phyloP scores from a whole-genome alignment of 768 basidiomycete species.

The Sutorius australiensis region DNA sequence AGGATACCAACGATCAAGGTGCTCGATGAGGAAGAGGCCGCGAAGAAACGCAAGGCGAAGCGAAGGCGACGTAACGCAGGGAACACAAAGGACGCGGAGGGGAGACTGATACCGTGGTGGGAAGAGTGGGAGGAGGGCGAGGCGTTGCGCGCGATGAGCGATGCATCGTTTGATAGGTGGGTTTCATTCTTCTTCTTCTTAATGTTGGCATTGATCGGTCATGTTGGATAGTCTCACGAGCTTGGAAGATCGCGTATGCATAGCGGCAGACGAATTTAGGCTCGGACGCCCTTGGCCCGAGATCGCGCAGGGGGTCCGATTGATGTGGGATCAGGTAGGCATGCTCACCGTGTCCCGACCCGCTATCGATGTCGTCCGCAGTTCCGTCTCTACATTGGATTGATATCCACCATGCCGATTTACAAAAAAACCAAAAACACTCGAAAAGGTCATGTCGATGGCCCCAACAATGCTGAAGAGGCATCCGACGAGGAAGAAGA shows the following conservation, averaged over 20 bases:
- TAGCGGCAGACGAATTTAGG: slow-evolving; percentile 31
- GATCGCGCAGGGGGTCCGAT: slow-evolving; percentile 25
- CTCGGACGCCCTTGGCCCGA: slow-evolving; percentile 31
- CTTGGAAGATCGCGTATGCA: slow-evolving; percentile 21
- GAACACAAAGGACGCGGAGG: slow-evolving; percentile 15
- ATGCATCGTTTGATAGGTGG: slow-evolving; percentile 26
- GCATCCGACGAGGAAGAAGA: slow-evolving; percentile 28
- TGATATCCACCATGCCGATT: slow-evolving; percentile 28
- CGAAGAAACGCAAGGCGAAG: slow-evolving; percentile 14
- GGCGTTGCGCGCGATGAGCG: slow-evolving; percentile 17
- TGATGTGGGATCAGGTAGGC: slow-evolving; percentile 31
- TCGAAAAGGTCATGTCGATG: slow-evolving; percentile 20
- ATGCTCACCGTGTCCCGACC: neutral
- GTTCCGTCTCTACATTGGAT: slow-evolving; percentile 32
- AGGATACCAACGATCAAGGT: slow-evolving; percentile 27
- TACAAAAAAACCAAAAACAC: slow-evolving; percentile 28
- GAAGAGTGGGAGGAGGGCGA: slow-evolving; percentile 32
- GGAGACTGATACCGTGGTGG: slow-evolving; percentile 30
- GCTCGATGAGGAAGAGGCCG: slow-evolving; percentile 20
- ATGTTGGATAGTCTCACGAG: slow-evolving; percentile 2
- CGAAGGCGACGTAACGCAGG: slow-evolving; percentile 20
- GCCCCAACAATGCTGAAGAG: slow-evolving; percentile 32
- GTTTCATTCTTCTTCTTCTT: neutral
- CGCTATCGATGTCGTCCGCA: slow-evolving; percentile 5
- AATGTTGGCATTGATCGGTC: too few relatives aligned